Evolutionary conservation across 192 early-diverging fungal species (phyloP).

Genomic region (Powellomyces hirtus): DNA sequence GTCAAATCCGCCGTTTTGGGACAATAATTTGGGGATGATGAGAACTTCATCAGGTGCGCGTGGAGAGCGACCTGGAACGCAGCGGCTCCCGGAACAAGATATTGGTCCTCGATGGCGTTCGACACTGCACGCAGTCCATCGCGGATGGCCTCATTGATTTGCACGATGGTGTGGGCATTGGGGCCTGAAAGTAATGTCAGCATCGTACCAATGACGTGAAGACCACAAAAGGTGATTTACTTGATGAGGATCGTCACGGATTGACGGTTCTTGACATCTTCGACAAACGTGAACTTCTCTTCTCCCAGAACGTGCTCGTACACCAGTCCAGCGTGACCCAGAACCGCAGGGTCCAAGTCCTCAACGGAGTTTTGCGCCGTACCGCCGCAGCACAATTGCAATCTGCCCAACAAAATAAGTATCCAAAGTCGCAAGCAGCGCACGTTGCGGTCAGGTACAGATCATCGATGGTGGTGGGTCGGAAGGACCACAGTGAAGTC

Average conservation of each 20-base stretch:
- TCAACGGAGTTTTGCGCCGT: slow-evolving; percentile 97
- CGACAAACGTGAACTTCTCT: slow-evolving; percentile 98
- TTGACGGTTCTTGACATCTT: slow-evolving; percentile 84
- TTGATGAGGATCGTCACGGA: slow-evolving; percentile 91
- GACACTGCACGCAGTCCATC: slow-evolving; percentile 98
- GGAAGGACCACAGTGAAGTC: too few relatives aligned
- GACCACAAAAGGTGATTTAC: background rate
- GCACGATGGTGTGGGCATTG: slow-evolving; percentile 86
- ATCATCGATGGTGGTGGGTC: too few relatives aligned
- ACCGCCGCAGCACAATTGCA: slow-evolving; percentile 94
- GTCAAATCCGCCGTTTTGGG: slow-evolving; percentile 94
- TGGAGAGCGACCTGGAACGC: slow-evolving; percentile 93
- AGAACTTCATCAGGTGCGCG: slow-evolving; percentile 83
- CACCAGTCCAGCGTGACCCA: slow-evolving; percentile 89
- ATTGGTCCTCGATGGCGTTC: slow-evolving; percentile 93
- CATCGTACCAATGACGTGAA: background rate
- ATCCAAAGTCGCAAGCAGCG: too few relatives aligned
- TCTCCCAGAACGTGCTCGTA: slow-evolving; percentile 98
- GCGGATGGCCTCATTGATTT: slow-evolving; percentile 97
- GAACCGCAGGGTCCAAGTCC: slow-evolving; percentile 77
- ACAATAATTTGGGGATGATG: slow-evolving; percentile 95
- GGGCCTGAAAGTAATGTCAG: slow-evolving; percentile 55
- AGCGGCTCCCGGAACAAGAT: slow-evolving; percentile 89
- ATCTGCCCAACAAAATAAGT: too few relatives aligned
- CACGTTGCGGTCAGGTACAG: too few relatives aligned